Evolutionary conservation across 768 basidiomycete genomes (phyloP).

Genomic region (Hygrophoropsis aurantiaca): DNA sequence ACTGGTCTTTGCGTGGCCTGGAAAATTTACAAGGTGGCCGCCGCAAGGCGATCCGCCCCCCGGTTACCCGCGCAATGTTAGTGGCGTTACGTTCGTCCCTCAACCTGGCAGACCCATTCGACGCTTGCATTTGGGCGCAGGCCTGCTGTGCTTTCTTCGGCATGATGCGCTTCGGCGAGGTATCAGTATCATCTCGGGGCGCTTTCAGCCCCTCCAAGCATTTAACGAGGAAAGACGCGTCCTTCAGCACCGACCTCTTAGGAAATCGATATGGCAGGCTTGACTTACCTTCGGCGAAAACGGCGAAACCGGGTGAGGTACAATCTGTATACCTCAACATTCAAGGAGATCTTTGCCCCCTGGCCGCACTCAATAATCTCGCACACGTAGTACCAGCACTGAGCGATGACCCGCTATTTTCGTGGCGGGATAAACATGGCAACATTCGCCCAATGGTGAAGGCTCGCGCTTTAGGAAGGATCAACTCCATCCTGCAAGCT

Average conservation of each 20-base stretch:
- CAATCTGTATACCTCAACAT: conserved; percentile 28
- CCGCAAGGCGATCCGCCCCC: not conserved
- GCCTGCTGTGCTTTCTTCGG: conserved; percentile 39
- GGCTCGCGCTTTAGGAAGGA: conserved; percentile 18
- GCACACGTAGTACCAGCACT: conserved; percentile 23
- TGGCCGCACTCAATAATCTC: conserved; percentile 32
- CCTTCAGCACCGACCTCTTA: conserved; percentile 22
- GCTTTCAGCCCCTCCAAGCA: conserved; percentile 22
- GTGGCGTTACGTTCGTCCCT: conserved; percentile 18
- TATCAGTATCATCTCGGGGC: conserved; percentile 20
- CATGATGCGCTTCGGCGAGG: conserved; percentile 38
- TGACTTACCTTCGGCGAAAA: conserved; percentile 36
- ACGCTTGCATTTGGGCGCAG: conserved; percentile 41
- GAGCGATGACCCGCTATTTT: conserved; percentile 33
- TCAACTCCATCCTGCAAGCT: conserved; percentile 29
- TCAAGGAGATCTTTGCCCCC: conserved; percentile 25
- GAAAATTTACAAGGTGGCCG: conserved; percentile 15
- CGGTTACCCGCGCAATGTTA: conserved; percentile 29
- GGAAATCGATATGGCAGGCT: conserved; percentile 27
- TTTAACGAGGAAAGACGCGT: conserved; percentile 20
- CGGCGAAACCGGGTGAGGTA: conserved; percentile 29
- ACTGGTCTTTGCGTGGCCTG: conserved; percentile 31
- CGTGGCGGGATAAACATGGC: conserved; percentile 30
- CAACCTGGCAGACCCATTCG: conserved; percentile 29
- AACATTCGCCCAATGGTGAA: conserved; percentile 30